A percentile compares a stretch with the other conserved stretches of the same genome.
phyloP scores from a whole-genome alignment of 176 grass and related monocot species.

The Hyparrhenia diplandra region DNA sequence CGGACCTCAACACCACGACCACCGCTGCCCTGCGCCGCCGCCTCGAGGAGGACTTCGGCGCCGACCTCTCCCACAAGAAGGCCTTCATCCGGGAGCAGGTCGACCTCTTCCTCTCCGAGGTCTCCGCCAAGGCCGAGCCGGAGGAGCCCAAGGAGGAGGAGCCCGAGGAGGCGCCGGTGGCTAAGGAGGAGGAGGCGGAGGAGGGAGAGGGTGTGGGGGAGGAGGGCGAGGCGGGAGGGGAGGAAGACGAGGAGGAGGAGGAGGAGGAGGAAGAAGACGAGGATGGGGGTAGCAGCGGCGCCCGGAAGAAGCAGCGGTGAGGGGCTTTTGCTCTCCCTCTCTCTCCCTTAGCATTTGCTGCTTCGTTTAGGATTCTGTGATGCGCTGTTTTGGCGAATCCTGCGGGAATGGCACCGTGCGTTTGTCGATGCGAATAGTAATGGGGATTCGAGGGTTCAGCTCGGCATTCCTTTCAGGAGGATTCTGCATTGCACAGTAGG shows the following conservation, averaged over 20 bases:
- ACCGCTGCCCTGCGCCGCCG: conserved; percentile 69
- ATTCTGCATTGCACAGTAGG: background rate
- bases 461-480: background rate
- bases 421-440: background rate
- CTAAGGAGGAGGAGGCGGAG: conserved; percentile 23
- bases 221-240: background rate
- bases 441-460: background rate
- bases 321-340: conserved; percentile 10
- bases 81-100: conserved; percentile 93
- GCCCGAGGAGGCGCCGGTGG: conserved; percentile 7
- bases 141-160: conserved; percentile 33
- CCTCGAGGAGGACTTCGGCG: conserved; percentile 87
- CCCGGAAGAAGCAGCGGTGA: conserved; percentile 79
- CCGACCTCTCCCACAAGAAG: conserved; percentile 92
- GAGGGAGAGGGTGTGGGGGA: conserved; percentile 31
- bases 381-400: conserved; percentile 15
- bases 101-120: conserved; percentile 67
- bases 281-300: conserved; percentile 16
- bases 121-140: conserved; percentile 36
- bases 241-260: background rate
- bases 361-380: background rate
- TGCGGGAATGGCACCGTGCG: background rate
- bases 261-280: conserved; percentile 39
- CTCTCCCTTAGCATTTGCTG: conserved; percentile 19
- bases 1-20: conserved; percentile 93